Percentiles rank a stretch among this genome's conserved stretches.
Conservation (phyloP, 192 early-diverging fungal species). For the Haplosporangium gracile region DNA sequence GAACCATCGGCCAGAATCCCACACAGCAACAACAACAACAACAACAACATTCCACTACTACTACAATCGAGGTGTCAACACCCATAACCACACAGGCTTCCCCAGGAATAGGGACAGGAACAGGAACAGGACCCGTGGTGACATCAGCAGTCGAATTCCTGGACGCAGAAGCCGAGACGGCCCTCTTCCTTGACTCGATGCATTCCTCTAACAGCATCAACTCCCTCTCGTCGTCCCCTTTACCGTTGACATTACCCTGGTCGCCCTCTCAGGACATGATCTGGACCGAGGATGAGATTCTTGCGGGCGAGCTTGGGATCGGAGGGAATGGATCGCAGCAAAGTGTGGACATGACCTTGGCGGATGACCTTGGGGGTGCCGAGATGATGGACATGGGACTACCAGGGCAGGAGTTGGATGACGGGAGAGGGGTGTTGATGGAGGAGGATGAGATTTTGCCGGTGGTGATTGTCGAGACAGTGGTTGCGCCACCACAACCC, state of each 20-base stretch:
- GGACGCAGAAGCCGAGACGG: not conserved
- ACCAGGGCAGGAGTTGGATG: not conserved
- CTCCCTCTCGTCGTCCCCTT: not conserved
- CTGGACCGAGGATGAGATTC: not conserved
- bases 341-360: not conserved
- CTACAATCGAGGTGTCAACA: not conserved
- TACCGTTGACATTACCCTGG: not conserved
- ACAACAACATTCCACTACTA: not conserved
- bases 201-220: not conserved
- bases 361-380: not conserved
- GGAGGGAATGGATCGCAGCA: not conserved
- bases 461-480: not conserved
- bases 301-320: not conserved
- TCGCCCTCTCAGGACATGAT: slow-evolving; percentile 5
- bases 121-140: not conserved
- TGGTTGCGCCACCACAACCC: not conserved
- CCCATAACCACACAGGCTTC: slow-evolving; percentile 4
- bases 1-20: slow-evolving; percentile 5
- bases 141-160: not conserved
- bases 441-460: not conserved
- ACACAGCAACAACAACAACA: not conserved
- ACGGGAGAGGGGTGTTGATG: not conserved
- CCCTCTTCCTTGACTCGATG: not conserved
- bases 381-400: not conserved
- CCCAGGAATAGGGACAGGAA: not conserved